Evolutionary conservation across 306 rosid genomes (phyloP), one percentile per base, ranked within the genome.

Genomic region (cucumber (Cucumis sativus)): DNA sequence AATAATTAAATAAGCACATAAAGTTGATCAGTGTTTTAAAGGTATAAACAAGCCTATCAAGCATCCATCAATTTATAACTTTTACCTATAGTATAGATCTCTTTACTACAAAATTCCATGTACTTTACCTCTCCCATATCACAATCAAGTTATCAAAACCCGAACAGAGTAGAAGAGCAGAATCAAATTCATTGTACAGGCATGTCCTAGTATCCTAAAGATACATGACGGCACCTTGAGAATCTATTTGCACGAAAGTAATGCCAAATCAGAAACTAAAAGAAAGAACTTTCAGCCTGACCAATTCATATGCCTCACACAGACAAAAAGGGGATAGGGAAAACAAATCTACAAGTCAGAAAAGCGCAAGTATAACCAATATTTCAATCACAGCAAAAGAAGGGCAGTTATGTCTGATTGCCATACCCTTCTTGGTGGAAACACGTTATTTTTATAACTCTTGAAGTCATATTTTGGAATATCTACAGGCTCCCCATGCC

Each of bases 401-500:
- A 74, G 52, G 66, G 78, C 21, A 75, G 9, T 33, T 18, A 37
- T 56, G 23, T 58, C 79, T 63, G 39, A 72, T 18, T 77, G 61
- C n/a, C 66, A 71, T 95, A 95, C 99, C 99, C 98, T 87, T 96
- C 99, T 91, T 6, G 97, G 83, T 15, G 96, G 94, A 84, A 78
- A 87, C 81, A 86, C 89, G n/a, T 85, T 82, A 20, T 82, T 89
- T 83, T 89, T 92, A 87, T 92, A 96, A 84, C 91, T 90, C 91
- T 89, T 96, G 86, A 88, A 91, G 80, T 96, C 99, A 74, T 96
- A 92, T 37, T 92, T 92, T n/a, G 98, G 96, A 84, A 96, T 89
- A 87, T 96, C 96, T 80, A 92, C 99, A 71, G 97, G 92, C 86
- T 89, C 91, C 78, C 96, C 90, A 76, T 82, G 90, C 90, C 80